Conservation (phyloP, 2,329 filamentous ascomycete species). For the Claviceps cyperi region DNA sequence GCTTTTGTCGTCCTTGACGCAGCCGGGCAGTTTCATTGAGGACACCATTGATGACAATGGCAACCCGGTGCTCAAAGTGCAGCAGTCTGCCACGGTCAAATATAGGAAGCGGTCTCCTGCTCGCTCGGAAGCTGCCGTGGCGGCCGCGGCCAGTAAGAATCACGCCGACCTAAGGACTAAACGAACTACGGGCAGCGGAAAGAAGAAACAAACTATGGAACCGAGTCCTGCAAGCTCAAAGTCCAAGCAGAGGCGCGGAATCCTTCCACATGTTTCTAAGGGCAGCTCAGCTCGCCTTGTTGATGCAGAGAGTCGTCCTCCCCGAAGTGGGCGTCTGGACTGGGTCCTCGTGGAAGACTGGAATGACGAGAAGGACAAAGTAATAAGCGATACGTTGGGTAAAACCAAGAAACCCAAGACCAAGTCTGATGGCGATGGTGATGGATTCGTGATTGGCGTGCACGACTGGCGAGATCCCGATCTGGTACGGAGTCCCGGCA, state of each 20-base stretch:
- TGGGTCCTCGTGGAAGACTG: conserved; percentile 59
- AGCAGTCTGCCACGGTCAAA: conserved; percentile 28
- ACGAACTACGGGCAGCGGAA: conserved; percentile 13
- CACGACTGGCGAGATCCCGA: conserved; percentile 79
- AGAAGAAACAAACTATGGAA: conserved; percentile 9
- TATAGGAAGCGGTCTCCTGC: conserved; percentile 14
- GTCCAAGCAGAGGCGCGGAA: background rate
- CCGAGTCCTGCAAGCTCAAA: conserved; percentile 10
- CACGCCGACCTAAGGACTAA: conserved; percentile 14
- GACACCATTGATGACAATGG: conserved; percentile 46
- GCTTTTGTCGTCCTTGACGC: conserved; percentile 74
- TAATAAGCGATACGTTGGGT: conserved; percentile 25
- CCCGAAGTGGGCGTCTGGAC: conserved; percentile 58
- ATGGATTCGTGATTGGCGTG: conserved; percentile 63
- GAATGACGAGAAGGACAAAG: conserved; percentile 37
- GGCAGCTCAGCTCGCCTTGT: conserved; percentile 16
- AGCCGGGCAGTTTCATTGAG: conserved; percentile 50
- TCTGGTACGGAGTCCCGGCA: conserved; percentile 9
- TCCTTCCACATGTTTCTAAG: background rate
- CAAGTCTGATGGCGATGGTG: conserved; percentile 10
- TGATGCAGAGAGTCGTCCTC: conserved; percentile 46
- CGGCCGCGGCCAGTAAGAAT: conserved; percentile 12
- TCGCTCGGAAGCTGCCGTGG: conserved; percentile 17
- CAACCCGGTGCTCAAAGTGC: conserved; percentile 38
- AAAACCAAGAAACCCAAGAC: conserved; percentile 11